Base-by-base conservation (phyloP, 1,139 yeast genomes). In the Taphrina sp. region DNA sequence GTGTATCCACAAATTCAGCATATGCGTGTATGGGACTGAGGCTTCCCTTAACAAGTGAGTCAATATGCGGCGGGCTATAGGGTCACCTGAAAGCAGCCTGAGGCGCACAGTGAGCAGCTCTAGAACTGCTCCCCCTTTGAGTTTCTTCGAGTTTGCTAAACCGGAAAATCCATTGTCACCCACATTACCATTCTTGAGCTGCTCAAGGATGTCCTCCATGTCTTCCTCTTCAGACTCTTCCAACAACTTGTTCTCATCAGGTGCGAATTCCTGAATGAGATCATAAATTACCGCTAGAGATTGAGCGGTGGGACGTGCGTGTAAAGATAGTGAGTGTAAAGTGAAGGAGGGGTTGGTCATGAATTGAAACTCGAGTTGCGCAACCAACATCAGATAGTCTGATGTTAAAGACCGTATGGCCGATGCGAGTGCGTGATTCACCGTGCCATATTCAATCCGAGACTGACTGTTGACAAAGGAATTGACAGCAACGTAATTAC, bases 1-100 rank as follows among this genome's bases (percentile, higher is more conserved):
- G 12, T 77, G 76, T 20, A 92, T 73, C 98, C 98, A 94, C 26
- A 73, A 69, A 62, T 85, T 83, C 17, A 94, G 73, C 81, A 86
- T 85, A 1, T 63, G 64, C 22, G 88, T 74, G 65, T 88, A 92
- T 38, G 82, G 82, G 28, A 64, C 67, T 39, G 95, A 81, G 0
- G 89, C 79, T 12, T 74, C 74, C 44, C 78, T 77, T 58, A 85
- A 78, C 3, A 92, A 64, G 3, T 66, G 64, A 1, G 71, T 67
- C 34, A 87, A 70, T 60, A 87, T 81, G 3, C 71, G 68, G 14
- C 73, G 72, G 0, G 88, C 79, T 0, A 69, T 70, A 0, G 77
- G 70, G 65, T 89, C 95, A 1, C 97, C 97, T 56, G 80, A 77
- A 63, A 76, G 78, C 3, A 74, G 71, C 41, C 76, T 75, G 3